Percentiles rank a stretch among this genome's conserved stretches.
phyloP scores from a whole-genome alignment of 306 rosid genomes.

The Luffa aegyptiaca region DNA sequence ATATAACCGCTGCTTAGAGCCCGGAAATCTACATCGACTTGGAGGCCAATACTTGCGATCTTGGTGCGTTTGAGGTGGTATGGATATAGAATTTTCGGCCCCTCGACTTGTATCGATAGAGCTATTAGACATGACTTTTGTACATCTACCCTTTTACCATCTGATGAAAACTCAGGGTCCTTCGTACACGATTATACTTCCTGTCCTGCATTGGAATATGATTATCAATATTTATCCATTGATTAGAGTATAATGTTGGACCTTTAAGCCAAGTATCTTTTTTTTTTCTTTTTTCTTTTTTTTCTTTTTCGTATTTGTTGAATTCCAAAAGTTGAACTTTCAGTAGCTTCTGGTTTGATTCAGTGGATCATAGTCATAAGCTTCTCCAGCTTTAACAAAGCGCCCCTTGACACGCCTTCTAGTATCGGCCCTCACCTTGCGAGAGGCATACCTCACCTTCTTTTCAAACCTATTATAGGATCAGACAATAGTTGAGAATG shows the following conservation, averaged over 20 bases:
- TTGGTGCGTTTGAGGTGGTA: slow-evolving; percentile 21
- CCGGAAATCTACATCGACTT: background rate
- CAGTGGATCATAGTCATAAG: slow-evolving; percentile 80
- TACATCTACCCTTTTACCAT: slow-evolving; percentile 23
- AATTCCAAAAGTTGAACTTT: slow-evolving; percentile 38
- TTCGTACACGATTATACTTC: slow-evolving; percentile 49
- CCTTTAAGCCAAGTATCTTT: slow-evolving; percentile 6
- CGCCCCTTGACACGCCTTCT: slow-evolving; percentile 95
- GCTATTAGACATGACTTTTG: slow-evolving; percentile 22
- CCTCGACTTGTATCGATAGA: slow-evolving; percentile 20
- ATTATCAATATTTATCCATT: slow-evolving; percentile 30
- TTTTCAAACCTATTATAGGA: slow-evolving; percentile 56
- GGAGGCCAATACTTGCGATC: slow-evolving; percentile 2
- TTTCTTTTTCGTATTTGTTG: background rate
- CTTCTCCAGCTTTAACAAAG: slow-evolving; percentile 88
- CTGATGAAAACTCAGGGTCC: slow-evolving; percentile 34
- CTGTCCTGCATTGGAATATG: slow-evolving; percentile 31
- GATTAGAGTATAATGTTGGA: slow-evolving; percentile 21
- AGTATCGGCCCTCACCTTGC: slow-evolving; percentile 88
- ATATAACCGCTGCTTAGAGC: background rate
- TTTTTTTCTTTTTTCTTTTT: background rate
- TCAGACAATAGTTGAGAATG: background rate
- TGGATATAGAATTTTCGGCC: slow-evolving; percentile 19
- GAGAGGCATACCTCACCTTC: slow-evolving; percentile 85
- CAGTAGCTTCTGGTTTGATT: slow-evolving; percentile 82